Evolutionary conservation across 306 rosid genomes (phyloP), one percentile per base, ranked within the genome.

Genomic region (Abrus precatorius): DNA sequence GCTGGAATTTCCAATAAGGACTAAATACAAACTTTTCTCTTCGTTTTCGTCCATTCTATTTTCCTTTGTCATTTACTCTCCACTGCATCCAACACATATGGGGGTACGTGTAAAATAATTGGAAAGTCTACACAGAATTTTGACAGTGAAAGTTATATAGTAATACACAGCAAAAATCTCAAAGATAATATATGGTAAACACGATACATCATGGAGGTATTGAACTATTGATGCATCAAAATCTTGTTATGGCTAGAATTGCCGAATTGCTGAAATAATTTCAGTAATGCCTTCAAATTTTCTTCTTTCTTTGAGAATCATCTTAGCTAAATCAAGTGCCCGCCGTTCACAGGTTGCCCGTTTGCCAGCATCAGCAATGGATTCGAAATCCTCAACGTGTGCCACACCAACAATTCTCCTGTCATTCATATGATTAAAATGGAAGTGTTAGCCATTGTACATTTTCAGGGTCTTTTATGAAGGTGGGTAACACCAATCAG

Each of bases 321-420:
- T 59, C 87, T 95, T 95, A 12, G 96, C 94, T 11, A 85, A 45
- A 27, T 89, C 75, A 77, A 91, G 99, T 14, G 97, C 98, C 30
- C 81, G 86, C 0, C 80, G 79, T 84, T 91, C 98, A 34, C 97
- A 88, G 9, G 59, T 74, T n/a, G 98, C 99, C 32, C 96, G 84
- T 61, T 86, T 93, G 45, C 79, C 84, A 34, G 85, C 88, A 60
- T 95, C 92, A 28, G 74, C 11, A 54, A 93, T 91, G 36, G 98
- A 90, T 68, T 95, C 99, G 10, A 95, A 86, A 84, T 93, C 98
- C 81, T 91, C 96, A 49, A 95, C 96, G 78, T 95, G 98, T 11
- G 92, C 97, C 78, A 93, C 94, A 20, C 99, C 97, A 69, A 91
- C 96, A 34, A 95, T 91, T 79, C 99, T 88, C 97, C 98, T 95